Base-by-base conservation (phyloP, 257 asterid species). In the Rauvolfia tetraphylla region DNA sequence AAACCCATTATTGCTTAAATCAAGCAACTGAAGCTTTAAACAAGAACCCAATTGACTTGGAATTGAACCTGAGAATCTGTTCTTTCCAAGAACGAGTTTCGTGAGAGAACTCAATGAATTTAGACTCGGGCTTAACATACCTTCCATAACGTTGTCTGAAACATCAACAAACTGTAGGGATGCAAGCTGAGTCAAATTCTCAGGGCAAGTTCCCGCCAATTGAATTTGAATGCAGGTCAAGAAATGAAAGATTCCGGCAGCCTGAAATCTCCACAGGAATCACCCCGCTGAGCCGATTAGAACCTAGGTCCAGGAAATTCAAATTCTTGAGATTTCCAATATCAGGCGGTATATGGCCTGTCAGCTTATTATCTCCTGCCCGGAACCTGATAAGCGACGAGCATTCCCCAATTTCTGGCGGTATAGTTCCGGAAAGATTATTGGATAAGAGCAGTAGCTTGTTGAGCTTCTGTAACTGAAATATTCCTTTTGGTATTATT, bases 161-260 rank as follows among this genome's bases (percentile, higher is more conserved):
- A 89, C 83, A 80, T 92, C 97, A 74, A 92, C 84, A 74, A 88
- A 92, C 78, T 92, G 94, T 38, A 90, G 88, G 23, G 82, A 76
- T 22, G 58, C 84, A 2, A 92, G 89, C 73, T 72, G 84, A 80
- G 82, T 82, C 79, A 92, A 72, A 82, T 83, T 83, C 71, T 22
- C 87, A 12, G 95, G 57, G 93, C 80, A 92, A 77, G 75, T 54
- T 79, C 63, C 96, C 96, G 0, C 89, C 76, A 33, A 92, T 84
- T 41, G 91, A 86, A 80, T 90, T 92, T 27, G 95, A 90, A 83
- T 92, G 97, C 75, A 92, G 77, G 75, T 90, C 97, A 23, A 92
- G 89, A 83, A 92, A 92, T 17, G 95, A 86, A 39, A 92, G 93
- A 77, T 92, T 92, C 82, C 67, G 81, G 75, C 97, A 92, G 2